Conservation (phyloP, 176 grass and related monocot genomes). For the Dactylis glomerata region DNA sequence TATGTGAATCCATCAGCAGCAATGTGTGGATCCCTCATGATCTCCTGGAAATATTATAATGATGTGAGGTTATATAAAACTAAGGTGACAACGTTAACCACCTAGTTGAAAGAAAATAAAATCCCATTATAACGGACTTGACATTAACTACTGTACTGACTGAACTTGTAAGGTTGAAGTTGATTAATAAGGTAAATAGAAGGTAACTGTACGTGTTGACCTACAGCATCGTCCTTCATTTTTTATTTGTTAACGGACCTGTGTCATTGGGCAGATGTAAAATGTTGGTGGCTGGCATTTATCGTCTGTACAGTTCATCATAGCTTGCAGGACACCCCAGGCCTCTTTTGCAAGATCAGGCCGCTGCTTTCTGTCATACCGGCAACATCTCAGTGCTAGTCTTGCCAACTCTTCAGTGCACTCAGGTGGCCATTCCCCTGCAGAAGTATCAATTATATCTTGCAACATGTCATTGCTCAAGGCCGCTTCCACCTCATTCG, state of each 20-base stretch:
- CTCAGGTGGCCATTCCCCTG: conserved; percentile 54
- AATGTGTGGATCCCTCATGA: conserved; percentile 57
- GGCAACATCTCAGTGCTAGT: conserved; percentile 59
- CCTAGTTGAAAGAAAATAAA: neutral
- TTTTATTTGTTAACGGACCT: conserved; percentile 29
- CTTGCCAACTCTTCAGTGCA: conserved; percentile 37
- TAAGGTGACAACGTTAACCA: neutral
- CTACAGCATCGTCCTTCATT: neutral
- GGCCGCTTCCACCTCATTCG: conserved; percentile 42
- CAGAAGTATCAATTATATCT: conserved; percentile 49
- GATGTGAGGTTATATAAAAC: conserved; percentile 1
- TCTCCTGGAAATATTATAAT: conserved; percentile 42
- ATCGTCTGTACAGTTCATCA: conserved; percentile 20
- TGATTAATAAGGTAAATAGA: conserved; percentile 13
- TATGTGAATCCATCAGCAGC: conserved; percentile 64
- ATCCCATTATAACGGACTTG: neutral
- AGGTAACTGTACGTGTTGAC: neutral
- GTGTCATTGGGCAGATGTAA: conserved; percentile 54
- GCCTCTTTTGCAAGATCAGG: conserved; percentile 63
- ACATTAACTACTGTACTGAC: neutral
- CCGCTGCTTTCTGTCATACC: conserved; percentile 40
- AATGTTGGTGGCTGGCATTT: conserved; percentile 29
- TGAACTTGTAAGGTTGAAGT: neutral
- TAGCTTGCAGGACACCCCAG: conserved; percentile 50
- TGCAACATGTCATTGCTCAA: conserved; percentile 35